Percentiles rank a stretch among this genome's conserved stretches.
Evolutionary conservation across 164 flowering plant genomes (phyloP).

Genomic region (Liquidambar formosana): DNA sequence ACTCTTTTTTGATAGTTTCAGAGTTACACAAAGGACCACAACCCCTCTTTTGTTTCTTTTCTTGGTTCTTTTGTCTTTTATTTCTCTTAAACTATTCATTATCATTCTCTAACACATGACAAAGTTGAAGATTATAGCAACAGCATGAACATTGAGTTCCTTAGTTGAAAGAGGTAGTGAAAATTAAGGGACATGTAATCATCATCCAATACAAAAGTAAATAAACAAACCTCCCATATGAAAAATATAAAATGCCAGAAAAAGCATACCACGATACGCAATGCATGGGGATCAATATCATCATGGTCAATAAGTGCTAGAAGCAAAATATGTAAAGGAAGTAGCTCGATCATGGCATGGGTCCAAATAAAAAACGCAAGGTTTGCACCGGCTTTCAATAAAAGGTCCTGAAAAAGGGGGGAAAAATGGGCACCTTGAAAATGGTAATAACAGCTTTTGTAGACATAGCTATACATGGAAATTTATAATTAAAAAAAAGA

Average conservation of each 20-base stretch:
- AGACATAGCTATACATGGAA: background rate
- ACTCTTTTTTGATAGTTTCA: no score
- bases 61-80: no score
- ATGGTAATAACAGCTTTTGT: background rate
- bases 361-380: conserved; percentile 85
- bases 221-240: background rate
- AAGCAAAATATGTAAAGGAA: conserved; percentile 92
- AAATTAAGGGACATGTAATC: background rate
- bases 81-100: no score
- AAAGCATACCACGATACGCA: conserved; percentile 84
- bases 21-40: no score
- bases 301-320: conserved; percentile 94
- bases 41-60: no score
- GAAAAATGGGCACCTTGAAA: conserved; percentile 4
- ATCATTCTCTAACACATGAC: no score
- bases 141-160: no score
- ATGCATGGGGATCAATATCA: conserved; percentile 93
- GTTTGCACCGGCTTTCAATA: conserved; percentile 69
- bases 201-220: background rate
- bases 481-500: background rate
- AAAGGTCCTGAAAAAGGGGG: conserved; percentile 60
- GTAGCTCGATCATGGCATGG: conserved; percentile 84
- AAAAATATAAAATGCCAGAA: background rate
- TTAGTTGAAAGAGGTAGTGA: no score
- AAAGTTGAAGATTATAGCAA: no score